A percentile compares a stretch with the other conserved stretches of the same genome.
Evolutionary conservation across 352 stramenopile genomes (phyloP).

Genomic region (Pythium coloratum): DNA sequence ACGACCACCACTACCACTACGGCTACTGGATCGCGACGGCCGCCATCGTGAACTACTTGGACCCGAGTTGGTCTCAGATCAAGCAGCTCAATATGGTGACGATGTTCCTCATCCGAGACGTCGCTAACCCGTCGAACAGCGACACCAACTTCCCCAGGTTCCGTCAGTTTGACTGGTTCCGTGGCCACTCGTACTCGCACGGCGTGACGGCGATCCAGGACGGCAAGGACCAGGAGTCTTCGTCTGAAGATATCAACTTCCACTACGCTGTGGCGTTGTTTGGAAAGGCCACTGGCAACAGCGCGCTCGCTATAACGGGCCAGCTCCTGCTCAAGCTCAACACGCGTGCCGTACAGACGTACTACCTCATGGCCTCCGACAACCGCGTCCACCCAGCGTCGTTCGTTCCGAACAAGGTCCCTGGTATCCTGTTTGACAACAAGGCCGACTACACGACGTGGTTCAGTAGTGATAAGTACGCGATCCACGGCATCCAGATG

Average conservation of each 20-base stretch:
- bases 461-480: neutral
- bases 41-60: constrained; percentile 53
- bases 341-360: constrained; percentile 52
- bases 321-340: constrained; percentile 57
- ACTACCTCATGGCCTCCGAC: constrained; percentile 55
- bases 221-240: constrained; percentile 73
- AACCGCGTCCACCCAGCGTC: constrained; percentile 49
- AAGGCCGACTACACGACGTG: constrained; percentile 34
- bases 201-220: constrained; percentile 57
- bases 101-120: constrained; percentile 49
- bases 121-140: constrained; percentile 40
- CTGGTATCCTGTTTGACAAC: constrained; percentile 80
- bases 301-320: constrained; percentile 30
- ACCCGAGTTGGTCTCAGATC: constrained; percentile 46
- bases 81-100: constrained; percentile 45
- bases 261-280: constrained; percentile 42
- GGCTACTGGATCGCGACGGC: constrained; percentile 60
- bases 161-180: constrained; percentile 67
- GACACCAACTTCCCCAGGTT: constrained; percentile 59
- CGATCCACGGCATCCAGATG: neutral
- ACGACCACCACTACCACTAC: constrained; percentile 74
- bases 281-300: constrained; percentile 48
- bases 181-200: constrained; percentile 71
- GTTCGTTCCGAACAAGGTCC: constrained; percentile 58
- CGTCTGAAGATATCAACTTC: constrained; percentile 72